Conservation (phyloP, 805 yeast genomes). For the Deakozyma indianensis region DNA sequence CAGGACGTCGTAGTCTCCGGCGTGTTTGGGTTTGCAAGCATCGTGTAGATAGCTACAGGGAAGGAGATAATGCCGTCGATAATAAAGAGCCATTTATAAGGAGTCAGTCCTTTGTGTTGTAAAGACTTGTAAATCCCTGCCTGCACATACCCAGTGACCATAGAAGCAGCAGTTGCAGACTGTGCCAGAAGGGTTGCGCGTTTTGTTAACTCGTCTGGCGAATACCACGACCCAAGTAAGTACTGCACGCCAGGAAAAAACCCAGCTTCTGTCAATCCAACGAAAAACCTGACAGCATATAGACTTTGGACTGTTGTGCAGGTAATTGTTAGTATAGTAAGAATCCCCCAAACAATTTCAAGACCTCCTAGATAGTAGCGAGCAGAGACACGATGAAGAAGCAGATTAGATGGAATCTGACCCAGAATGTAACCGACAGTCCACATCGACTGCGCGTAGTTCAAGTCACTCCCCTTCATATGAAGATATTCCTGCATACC, state of each 20-base stretch:
- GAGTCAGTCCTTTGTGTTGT: conserved; percentile 26
- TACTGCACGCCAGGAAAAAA: conserved; percentile 29
- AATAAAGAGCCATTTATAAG: conserved; percentile 44
- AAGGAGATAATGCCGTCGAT: conserved; percentile 43
- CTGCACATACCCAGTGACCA: conserved; percentile 24
- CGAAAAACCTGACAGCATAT: conserved; percentile 23
- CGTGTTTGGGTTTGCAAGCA: too few species aligned
- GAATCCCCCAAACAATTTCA: conserved; percentile 22
- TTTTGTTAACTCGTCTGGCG: conserved; percentile 24
- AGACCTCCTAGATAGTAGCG: conserved; percentile 23
- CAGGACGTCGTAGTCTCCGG: too few species aligned
- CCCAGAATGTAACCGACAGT: conserved; percentile 19
- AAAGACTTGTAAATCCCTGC: conserved; percentile 27
- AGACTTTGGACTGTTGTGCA: too few species aligned
- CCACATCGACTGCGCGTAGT: conserved; percentile 28
- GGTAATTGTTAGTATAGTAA: conserved; percentile 21
- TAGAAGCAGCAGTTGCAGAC: conserved; percentile 23
- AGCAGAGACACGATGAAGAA: conserved; percentile 20
- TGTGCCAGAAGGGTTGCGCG: conserved; percentile 27
- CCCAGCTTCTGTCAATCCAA: conserved; percentile 30
- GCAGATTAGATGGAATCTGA: conserved; percentile 25
- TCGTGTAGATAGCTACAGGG: too few species aligned
- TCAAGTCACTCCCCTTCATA: conserved; percentile 28
- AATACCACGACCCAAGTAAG: conserved; percentile 19
- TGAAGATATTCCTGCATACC: conserved; percentile 27